A percentile compares a stretch with the other conserved stretches of the same genome.
phyloP scores from a whole-genome alignment of 2,329 filamentous ascomycete genomes.

The Monosporascus sp. region DNA sequence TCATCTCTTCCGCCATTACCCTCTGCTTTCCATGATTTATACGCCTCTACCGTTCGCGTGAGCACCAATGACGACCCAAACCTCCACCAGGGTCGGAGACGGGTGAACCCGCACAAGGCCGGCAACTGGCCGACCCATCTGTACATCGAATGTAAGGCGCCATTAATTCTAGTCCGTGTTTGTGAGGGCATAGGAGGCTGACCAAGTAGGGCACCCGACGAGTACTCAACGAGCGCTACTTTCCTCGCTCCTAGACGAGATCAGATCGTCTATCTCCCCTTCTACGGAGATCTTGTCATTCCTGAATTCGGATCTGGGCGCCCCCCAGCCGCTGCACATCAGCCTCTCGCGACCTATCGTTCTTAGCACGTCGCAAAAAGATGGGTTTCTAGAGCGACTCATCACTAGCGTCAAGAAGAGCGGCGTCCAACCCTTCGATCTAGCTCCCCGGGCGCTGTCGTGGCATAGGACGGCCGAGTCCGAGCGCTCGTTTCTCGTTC shows the following conservation, averaged over 20 bases:
- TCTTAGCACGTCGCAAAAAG: constrained; percentile 67
- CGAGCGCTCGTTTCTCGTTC: constrained; percentile 77
- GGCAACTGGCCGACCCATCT: constrained; percentile 93
- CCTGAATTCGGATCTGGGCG: constrained; percentile 71
- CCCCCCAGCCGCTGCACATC: constrained; percentile 78
- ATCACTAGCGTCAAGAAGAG: constrained; percentile 29
- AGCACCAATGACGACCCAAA: constrained; percentile 76
- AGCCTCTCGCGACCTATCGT: constrained; percentile 80
- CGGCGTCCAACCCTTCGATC: constrained; percentile 33
- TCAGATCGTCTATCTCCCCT: constrained; percentile 26
- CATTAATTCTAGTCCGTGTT: background rate
- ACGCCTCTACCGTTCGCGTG: constrained; percentile 73
- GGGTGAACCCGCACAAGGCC: constrained; percentile 74
- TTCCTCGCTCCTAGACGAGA: constrained; percentile 32
- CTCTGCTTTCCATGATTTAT: constrained; percentile 78
- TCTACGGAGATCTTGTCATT: constrained; percentile 52
- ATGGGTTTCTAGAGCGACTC: constrained; percentile 58
- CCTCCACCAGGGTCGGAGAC: constrained; percentile 78
- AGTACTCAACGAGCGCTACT: constrained; percentile 42
- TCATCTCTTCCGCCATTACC: constrained; percentile 66
- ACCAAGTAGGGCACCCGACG: constrained; percentile 21
- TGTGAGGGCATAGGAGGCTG: background rate
- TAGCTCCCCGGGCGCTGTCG: constrained; percentile 34
- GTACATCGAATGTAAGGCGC: constrained; percentile 79
- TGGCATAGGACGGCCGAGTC: constrained; percentile 52